Evolutionary conservation across 257 asterid genomes (phyloP), one percentile per base, ranked within the genome.

Genomic region (Echites panduratus): DNA sequence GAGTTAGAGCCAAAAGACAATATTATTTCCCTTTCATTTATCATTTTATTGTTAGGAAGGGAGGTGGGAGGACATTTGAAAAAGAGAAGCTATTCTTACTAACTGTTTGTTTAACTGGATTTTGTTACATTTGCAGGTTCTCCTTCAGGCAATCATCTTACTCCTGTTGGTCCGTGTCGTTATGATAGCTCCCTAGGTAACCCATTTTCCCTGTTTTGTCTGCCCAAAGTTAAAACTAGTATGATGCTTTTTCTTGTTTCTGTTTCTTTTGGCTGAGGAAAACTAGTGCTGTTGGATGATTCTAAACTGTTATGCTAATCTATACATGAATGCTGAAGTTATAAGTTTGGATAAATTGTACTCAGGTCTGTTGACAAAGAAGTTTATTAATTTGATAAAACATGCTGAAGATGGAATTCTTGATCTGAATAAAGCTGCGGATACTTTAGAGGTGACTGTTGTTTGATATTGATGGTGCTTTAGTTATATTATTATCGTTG

Each of bases 131-230:
- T 45, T 80, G 85, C 90, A 95, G 99, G 96, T 79, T 92, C 97
- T 80, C 92, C 92, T 61, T 74, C 89, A 13, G 90, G 88, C 84
- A 83, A 88, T 80, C 86, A 84, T 83, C 88, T 88, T 79, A 86
- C 97, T 22, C 90, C 90, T 47, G 91, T 56, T 82, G 99, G 98
- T 45, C 88, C 98, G 76, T 91, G 98, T 81, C 99, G 99, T 63
- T 92, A 89, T 64, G 99, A 92, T 78, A 95, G 92, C 88, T 95
- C 99, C 75, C 89, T 95, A 73, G 98, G 99, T 95, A 87, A 82
- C 68, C 22, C 67, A 17, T 10, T 47, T n/a, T 17, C 14, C 26
- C 16, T 10, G 38, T 32, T 32, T 32, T 32, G 16, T n/a, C 35
- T 43, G 20, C 32, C 53, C 7, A 13, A 38, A 66, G 13, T n/a